Percentiles rank a stretch among this genome's conserved stretches.
Conservation (phyloP, 2,329 filamentous ascomycete species). For the Oidium heveae region DNA sequence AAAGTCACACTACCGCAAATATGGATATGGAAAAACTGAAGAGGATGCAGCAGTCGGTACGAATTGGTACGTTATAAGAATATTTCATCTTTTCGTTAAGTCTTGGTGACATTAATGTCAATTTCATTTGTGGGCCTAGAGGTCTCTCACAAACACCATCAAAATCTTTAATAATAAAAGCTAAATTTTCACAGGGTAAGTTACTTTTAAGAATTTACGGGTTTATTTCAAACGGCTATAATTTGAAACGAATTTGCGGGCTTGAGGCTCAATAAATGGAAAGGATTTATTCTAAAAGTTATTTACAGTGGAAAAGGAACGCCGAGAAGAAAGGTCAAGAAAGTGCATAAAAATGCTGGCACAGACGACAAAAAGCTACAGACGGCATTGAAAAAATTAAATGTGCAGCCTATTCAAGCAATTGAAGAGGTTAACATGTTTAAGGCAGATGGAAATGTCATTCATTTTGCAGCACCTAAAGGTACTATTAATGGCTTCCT, state of each 20-base stretch:
- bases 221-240: too few relatives aligned
- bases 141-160: too few relatives aligned
- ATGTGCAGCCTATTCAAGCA: conserved; percentile 95
- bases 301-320: conserved; percentile 72
- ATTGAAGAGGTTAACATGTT: conserved; percentile 99
- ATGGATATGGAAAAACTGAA: conserved; percentile 44
- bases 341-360: conserved; percentile 73
- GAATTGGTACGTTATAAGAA: conserved; percentile 14
- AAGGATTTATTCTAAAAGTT: too few relatives aligned
- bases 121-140: too few relatives aligned
- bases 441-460: conserved; percentile 99
- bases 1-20: conserved; percentile 17
- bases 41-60: conserved; percentile 38
- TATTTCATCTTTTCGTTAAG: too few relatives aligned
- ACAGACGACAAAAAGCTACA: conserved; percentile 99
- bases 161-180: too few relatives aligned
- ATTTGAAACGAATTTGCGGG: too few relatives aligned
- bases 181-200: not conserved
- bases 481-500: conserved; percentile 24
- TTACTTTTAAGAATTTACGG: not conserved
- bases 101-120: too few relatives aligned
- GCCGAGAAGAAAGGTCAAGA: conserved; percentile 94
- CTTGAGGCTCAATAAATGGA: too few relatives aligned
- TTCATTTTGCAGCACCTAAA: conserved; percentile 95
- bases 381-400: conserved; percentile 92